These are phyloP conservation scores for Amniculicola lignicola DNA, from an alignment of 495 filamentous ascomycete genomes.

Conservation along the genomic window DNA sequence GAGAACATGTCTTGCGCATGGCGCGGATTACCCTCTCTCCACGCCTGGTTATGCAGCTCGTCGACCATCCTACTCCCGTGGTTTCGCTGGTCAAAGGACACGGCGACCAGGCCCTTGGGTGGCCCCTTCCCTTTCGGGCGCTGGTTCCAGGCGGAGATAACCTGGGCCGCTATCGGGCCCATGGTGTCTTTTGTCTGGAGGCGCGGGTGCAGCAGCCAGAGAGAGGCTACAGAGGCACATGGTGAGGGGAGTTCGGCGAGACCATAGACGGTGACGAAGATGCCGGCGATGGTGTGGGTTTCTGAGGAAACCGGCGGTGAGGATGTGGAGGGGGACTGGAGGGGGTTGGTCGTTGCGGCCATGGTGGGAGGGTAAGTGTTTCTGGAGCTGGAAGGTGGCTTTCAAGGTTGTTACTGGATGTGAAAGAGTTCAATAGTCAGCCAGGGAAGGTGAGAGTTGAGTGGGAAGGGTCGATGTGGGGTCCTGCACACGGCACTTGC, in stretches of 20 bases:
- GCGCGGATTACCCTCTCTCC: conserved; percentile 72
- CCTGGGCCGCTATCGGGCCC: conserved; percentile 54
- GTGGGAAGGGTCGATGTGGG: no score
- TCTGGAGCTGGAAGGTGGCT: no score
- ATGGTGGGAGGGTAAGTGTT: conserved; percentile 15
- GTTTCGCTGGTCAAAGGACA: conserved; percentile 86
- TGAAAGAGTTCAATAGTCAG: not conserved
- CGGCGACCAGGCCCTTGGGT: conserved; percentile 64
- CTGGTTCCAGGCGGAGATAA: conserved; percentile 59
- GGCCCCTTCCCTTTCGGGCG: conserved; percentile 29
- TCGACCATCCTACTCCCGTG: conserved; percentile 71
- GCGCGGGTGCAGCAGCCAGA: conserved; percentile 87
- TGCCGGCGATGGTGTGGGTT: conserved; percentile 67
- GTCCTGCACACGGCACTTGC: no score
- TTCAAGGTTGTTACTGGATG: no score
- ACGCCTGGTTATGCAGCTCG: conserved; percentile 62
- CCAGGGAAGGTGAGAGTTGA: no score
- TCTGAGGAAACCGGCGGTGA: conserved; percentile 54
- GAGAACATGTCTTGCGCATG: conserved; percentile 91
- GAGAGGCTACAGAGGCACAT: conserved; percentile 56
- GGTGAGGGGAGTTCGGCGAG: conserved; percentile 63
- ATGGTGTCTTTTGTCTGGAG: conserved; percentile 66
- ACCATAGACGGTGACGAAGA: conserved; percentile 74
- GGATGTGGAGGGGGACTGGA: conserved; percentile 32
- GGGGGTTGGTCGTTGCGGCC: conserved; percentile 31